Conservation (phyloP, 2,329 filamentous ascomycete species). For the Cercospora sesami region DNA sequence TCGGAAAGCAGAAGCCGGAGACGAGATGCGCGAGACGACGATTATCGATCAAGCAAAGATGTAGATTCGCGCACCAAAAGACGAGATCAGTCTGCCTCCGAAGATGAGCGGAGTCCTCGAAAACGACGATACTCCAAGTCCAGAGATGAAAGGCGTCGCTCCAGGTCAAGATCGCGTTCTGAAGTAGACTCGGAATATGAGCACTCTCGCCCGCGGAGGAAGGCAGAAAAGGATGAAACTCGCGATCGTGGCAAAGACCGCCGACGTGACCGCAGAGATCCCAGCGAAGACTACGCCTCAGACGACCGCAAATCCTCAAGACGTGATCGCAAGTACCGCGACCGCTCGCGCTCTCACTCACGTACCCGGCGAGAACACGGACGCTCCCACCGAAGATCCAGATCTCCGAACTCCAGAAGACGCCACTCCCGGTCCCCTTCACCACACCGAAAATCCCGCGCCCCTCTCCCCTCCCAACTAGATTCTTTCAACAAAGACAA, state of each 20-base stretch:
- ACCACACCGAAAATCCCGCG: conserved; percentile 44
- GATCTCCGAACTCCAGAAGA: conserved; percentile 38
- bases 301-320: conserved; percentile 16
- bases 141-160: neutral
- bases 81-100: conserved; percentile 16
- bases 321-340: conserved; percentile 26
- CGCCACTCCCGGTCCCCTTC: conserved; percentile 42
- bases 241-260: conserved; percentile 12
- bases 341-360: conserved; percentile 28
- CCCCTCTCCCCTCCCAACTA: conserved; percentile 50
- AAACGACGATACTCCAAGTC: conserved; percentile 9
- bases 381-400: conserved; percentile 30
- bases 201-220: conserved; percentile 12
- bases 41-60: neutral
- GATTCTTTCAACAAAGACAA: conserved; percentile 43
- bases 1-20: neutral
- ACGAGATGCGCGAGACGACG: conserved; percentile 2
- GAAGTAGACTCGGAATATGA: conserved; percentile 2
- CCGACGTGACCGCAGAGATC: conserved; percentile 20
- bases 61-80: neutral
- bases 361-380: conserved; percentile 23
- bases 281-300: conserved; percentile 12
- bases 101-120: conserved; percentile 7
- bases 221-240: conserved; percentile 8
- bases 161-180: neutral